Evolutionary conservation across 495 filamentous ascomycete species (phyloP), one percentile per base, ranked within the genome.

Genomic region (Podospora conica): DNA sequence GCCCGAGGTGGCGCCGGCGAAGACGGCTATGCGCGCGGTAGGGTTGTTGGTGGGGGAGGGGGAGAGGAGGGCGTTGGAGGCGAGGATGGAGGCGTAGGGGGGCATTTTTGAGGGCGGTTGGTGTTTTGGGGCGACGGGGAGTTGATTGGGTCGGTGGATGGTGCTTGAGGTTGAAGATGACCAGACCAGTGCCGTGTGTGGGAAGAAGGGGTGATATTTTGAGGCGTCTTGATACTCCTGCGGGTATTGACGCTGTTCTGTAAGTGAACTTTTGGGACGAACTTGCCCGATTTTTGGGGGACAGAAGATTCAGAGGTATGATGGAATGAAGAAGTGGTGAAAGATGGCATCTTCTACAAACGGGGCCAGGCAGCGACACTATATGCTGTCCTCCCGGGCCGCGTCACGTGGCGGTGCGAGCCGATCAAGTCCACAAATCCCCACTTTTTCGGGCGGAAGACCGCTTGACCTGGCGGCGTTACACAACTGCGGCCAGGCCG

Each of bases 31-130:
- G 54, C 12, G 54, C n/a, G n/a, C n/a, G 6, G 40, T 15, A 0
- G 3, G 31, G 1, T 18, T 18, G 27, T 27, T 20, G 54, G 61
- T 2, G n/a, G 61, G 25, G 6, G 27, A 5, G 54, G 56, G 9
- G 62, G 56, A 27, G 53, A 64, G 53, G 54, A 58, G 62, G n/a
- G 62, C 53, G 62, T 64, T 64, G 54, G 62, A 64, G 29, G 62
- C 4, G 28, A 64, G 54, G 53, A 64, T 64, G 18, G 20, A 8
- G 24, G 62, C 1, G 54, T 64, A 20, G 27, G 62, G 11, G 4
- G 27, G 21, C 62, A 64, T 64, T 64, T 56, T 48, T n/a, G n/a
- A n/a, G n/a, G n/a, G n/a, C n/a, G n/a, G n/a, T n/a, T n/a, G n/a
- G 20, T 10, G 15, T 9, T 55, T 55, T 55, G 3, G 31, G 31